Evolutionary conservation across 805 yeast species (phyloP).

Genomic region (Teunomyces funiuensis): DNA sequence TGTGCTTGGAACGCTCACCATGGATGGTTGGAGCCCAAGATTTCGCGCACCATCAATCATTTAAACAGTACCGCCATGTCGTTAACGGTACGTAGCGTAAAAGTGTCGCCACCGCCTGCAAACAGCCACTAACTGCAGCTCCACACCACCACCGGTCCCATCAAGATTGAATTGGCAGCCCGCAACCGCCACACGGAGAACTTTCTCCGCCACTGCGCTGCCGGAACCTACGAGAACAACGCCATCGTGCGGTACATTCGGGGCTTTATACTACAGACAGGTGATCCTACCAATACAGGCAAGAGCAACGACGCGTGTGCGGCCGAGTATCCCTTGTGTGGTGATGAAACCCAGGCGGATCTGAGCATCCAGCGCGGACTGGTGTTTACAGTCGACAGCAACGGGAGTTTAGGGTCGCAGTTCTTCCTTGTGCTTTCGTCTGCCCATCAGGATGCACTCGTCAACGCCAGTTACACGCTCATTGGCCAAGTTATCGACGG

Average conservation of each 20-base stretch:
- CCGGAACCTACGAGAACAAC: conserved; percentile 16
- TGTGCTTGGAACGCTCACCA: not conserved
- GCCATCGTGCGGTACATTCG: conserved; percentile 18
- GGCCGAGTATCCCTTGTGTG: not conserved
- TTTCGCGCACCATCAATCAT: not conserved
- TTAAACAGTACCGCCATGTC: conserved; percentile 8
- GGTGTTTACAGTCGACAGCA: conserved; percentile 13
- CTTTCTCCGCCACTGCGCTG: conserved; percentile 24
- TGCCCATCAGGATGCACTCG: conserved; percentile 10
- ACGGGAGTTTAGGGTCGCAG: conserved; percentile 19
- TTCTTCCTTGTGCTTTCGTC: conserved; percentile 18
- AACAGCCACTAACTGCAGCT: conserved; percentile 12
- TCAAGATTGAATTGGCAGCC: conserved; percentile 16
- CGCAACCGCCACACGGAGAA: conserved; percentile 17
- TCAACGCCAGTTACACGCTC: conserved; percentile 12
- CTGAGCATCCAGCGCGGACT: conserved; percentile 14
- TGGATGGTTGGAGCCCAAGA: not conserved
- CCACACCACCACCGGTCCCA: conserved; percentile 16
- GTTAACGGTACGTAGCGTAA: conserved; percentile 8
- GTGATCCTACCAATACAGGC: conserved; percentile 20
- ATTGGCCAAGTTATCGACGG: conserved; percentile 21
- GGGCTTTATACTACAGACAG: conserved; percentile 20
- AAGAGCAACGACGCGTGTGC: conserved; percentile 14
- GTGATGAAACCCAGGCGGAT: not conserved
- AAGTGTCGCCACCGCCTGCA: not conserved